Evolutionary conservation across 345 rosid genomes (phyloP), one percentile per base, ranked within the genome.

Genomic region (Geranium brycei): DNA sequence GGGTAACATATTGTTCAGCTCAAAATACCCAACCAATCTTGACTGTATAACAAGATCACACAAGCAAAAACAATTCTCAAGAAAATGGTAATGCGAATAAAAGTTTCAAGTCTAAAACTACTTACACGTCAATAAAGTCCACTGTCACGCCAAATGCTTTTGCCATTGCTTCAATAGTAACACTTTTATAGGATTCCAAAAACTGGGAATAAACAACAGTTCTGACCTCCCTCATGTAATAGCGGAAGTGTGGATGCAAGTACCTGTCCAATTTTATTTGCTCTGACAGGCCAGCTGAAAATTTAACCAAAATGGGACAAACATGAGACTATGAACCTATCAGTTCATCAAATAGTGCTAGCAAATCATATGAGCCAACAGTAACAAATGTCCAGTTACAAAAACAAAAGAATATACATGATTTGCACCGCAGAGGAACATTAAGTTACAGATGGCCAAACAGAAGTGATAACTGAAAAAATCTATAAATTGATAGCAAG

Each of bases 151-250:
- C 97, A 75, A 88, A 95, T 57, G 99, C 97, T 80, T 79, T 91
- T 17, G 99, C 96, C 99, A 95, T 95, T 31, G 97, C 95, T 67
- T 87, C 97, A 23, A 95, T 83, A 3, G 99, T 91, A 61, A 95
- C 97, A 71, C 99, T 91, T 84, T 88, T 95, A 70, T 95, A 91
- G 14, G 97, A 91, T 64, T 95, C 99, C 81, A 95, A 61, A 72
- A 91, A 95, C 78, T 91, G 99, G 17, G 95, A 95, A 74, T 95
- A 95, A 11, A 95, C 88, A 17, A 95, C 96, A 0, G 85, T 84
- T 73, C 99, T 84, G 59, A 95, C 84, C 82, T 95, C 97, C 76
- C 97, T 84, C 99, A 91, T 95, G 87, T 95, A 91, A 73, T 85
- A 95, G 2, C 96, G 90, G 78, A 91, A 95, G 71, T 95, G 99